These are phyloP conservation scores for Yamadazyma tumulicola DNA, from an alignment of 805 yeast species.

Conservation along the genomic window DNA sequence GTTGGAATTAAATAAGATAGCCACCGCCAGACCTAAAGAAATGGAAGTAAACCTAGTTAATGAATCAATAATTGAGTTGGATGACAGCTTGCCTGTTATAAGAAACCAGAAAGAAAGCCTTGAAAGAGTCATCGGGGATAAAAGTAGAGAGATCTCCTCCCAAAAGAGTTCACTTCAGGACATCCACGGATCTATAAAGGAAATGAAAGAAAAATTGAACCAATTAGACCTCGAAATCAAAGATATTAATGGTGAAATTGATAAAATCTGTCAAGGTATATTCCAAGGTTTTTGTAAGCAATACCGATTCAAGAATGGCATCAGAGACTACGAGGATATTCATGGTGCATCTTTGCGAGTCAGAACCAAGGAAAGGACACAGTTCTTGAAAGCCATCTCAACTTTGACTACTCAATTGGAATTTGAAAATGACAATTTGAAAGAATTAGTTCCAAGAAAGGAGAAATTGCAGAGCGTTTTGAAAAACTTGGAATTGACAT, in stretches of 20 bases:
- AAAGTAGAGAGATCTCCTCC: constrained; percentile 48
- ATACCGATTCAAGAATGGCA: constrained; percentile 48
- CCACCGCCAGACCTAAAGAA: constrained; percentile 50
- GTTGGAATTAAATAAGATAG: constrained; percentile 48
- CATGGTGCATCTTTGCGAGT: constrained; percentile 58
- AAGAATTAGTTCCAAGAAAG: constrained; percentile 48
- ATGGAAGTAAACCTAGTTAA: constrained; percentile 53
- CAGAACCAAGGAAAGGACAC: constrained; percentile 58
- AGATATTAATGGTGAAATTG: constrained; percentile 16
- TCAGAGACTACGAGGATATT: constrained; percentile 66
- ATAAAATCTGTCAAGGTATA: constrained; percentile 38
- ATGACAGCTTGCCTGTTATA: constrained; percentile 39
- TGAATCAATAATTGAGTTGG: constrained; percentile 41
- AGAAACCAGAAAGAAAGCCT: constrained; percentile 43
- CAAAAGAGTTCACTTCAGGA: constrained; percentile 28
- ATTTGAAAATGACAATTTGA: constrained; percentile 61
- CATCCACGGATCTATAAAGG: constrained; percentile 10
- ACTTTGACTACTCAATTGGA: constrained; percentile 56
- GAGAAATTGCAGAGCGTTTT: constrained; percentile 40
- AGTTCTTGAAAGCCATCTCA: constrained; percentile 57
- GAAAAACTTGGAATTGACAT: constrained; percentile 28
- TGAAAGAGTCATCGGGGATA: constrained; percentile 44
- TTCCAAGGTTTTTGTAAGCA: constrained; percentile 53
- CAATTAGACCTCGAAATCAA: constrained; percentile 20
- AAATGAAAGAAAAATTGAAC: constrained; percentile 14